Evolutionary conservation across 192 early-diverging fungal species (phyloP).

Genomic region (Rhizoclosmatium globosum): DNA sequence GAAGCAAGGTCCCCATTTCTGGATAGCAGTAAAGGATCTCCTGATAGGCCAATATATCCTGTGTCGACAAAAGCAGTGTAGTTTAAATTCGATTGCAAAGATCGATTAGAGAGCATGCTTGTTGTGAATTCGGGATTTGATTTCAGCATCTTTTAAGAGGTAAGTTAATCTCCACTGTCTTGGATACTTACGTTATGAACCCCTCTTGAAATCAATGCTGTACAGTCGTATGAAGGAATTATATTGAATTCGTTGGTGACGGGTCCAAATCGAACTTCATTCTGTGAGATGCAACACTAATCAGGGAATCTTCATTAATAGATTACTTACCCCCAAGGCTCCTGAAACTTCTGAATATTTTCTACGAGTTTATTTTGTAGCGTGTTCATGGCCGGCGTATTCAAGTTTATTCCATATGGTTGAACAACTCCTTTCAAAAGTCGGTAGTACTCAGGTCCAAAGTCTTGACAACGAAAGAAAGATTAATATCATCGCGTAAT

Average conservation of each 20-base stretch:
- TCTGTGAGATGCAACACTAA: not conserved
- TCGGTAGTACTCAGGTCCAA: not conserved
- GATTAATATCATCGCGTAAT: no score
- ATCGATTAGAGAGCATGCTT: not conserved
- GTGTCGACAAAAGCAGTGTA: not conserved
- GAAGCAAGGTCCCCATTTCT: not conserved
- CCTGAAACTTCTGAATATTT: not conserved
- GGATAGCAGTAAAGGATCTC: not conserved
- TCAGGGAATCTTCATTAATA: not conserved
- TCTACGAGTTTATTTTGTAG: not conserved
- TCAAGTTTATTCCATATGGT: not conserved
- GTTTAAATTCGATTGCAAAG: not conserved
- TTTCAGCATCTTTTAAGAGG: not conserved
- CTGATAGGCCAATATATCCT: not conserved
- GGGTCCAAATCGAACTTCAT: not conserved
- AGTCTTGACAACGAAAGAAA: not conserved
- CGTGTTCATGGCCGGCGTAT: not conserved
- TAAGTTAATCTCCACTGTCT: not conserved
- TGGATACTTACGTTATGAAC: constrained; percentile 6
- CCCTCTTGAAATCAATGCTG: not conserved
- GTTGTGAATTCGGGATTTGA: not conserved
- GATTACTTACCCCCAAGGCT: constrained; percentile 8
- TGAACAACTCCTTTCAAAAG: not conserved
- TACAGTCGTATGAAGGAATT: not conserved
- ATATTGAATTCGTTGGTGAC: not conserved